phyloP scores from a whole-genome alignment of 805 yeast species.

The Torulaspora maleeae region DNA sequence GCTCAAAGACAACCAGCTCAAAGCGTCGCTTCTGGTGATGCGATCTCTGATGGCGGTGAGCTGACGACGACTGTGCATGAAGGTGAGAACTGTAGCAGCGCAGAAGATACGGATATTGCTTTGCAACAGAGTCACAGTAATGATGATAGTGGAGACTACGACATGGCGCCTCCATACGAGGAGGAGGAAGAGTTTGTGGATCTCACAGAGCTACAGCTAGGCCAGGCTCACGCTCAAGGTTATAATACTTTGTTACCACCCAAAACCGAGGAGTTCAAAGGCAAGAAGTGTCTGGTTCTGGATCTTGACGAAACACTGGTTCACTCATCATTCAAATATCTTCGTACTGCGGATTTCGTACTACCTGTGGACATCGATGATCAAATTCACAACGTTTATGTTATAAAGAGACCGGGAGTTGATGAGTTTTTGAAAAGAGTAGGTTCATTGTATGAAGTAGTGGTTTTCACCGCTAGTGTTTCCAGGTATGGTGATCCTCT shows the following conservation, averaged over 20 bases:
- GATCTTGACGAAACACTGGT: constrained; percentile 96
- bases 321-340: constrained; percentile 88
- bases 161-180: constrained; percentile 24
- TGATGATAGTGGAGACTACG: constrained; percentile 27
- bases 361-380: constrained; percentile 96
- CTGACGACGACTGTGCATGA: constrained; percentile 17
- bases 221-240: constrained; percentile 61
- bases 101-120: constrained; percentile 16
- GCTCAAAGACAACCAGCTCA: constrained; percentile 4
- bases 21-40: constrained; percentile 1
- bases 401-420: constrained; percentile 95
- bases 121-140: constrained; percentile 12
- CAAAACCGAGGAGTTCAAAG: constrained; percentile 41
- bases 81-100: constrained; percentile 19
- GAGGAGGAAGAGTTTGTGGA: constrained; percentile 45
- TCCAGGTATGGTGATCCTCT: constrained; percentile 95
- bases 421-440: constrained; percentile 84
- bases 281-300: constrained; percentile 79
- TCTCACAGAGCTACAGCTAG: constrained; percentile 62
- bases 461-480: constrained; percentile 94
- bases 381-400: constrained; percentile 89
- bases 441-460: constrained; percentile 87
- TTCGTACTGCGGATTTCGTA: constrained; percentile 91
- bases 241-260: constrained; percentile 63
- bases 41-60: constrained; percentile 9